Base-by-base conservation (phyloP, 2,329 filamentous ascomycete genomes). In the Phialophora expanda region DNA sequence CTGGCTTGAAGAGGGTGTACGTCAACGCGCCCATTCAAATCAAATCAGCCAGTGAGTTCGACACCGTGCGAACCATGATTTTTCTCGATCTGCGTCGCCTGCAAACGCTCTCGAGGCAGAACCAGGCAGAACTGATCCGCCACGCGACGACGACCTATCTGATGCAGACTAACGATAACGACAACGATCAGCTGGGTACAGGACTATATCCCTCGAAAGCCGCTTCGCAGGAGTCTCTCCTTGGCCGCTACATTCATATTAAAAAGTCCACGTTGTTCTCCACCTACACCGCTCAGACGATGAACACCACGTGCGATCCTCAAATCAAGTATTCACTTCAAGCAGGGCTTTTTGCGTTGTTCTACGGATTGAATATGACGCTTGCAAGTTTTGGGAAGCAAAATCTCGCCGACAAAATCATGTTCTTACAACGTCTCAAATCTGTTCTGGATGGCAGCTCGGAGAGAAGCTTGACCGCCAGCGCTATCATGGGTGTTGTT, bases 361-460 rank as follows among this genome's bases (percentile, higher is more conserved):
- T 62, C 53, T 62, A 62, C 11, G 50, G 44, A 22, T 20, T 62
- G 51, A 62, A 55, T 26, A 62, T 62, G 60, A 62, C 60, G 6
- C 44, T 62, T 51, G 50, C 60, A 44, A 62, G 60, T 48, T 62
- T 62, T 26, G 50, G 50, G 14, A 56, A 22, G 34, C 26, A 48
- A 4, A 55, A 62, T 41, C 38, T 62, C 17, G 30, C 32, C 26
- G 51, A 56, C 17, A 62, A 56, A 38, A 62, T 56, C n/a, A 46
- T 32, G n/a, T 62, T 62, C 38, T 32, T 62, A 24, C 44, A 62
- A 28, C 26, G 24, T 22, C 60, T 62, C 32, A 55, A 62, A 48
- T 54, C 32, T 24, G 60, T 56, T 17, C 26, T 62, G 3, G 60
- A 62, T 32, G 26, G 20, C 51, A 62, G 51, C 51, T 62, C 60